Base-by-base conservation (phyloP, 2,329 filamentous ascomycete genomes). In the Xylaria sp. region DNA sequence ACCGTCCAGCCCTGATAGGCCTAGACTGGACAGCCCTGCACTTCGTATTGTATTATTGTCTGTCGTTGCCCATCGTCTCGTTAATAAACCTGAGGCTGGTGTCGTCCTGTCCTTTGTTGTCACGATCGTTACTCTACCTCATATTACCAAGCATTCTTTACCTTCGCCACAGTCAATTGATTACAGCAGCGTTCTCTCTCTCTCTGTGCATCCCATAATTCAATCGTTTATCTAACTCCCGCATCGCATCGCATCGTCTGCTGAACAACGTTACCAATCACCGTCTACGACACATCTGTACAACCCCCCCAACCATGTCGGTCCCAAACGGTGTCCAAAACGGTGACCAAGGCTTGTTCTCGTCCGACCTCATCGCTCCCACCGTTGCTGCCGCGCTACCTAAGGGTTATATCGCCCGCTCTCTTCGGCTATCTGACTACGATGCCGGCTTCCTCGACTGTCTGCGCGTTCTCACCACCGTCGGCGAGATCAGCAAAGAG, bases 381-480 rank as follows among this genome's bases (percentile, higher is more conserved):
- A 82, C 86, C 57, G 91, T 97, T 70, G 80, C 87, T 63, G 82
- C 88, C 42, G 84, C 83, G 17, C 88, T 98, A 0, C 94, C 95
- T 45, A 81, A 89, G 70, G 89, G 90, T 72, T 98, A 98, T 83
- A 87, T 83, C 28, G 86, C 96, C 73, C 92, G 95, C 25, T 88
- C 94, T 0, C 84, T 98, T 52, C 87, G 89, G 71, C 87, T 87
- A 70, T 84, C 84, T 71, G 95, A 99, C 79, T 97, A 89, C 79
- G 80, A 85, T 60, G 84, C 84, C 35, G 93, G 93, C 66, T 97
- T 97, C 78, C 88, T 99, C 70, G 92, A 97, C 74, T 94, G 95
- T 64, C 83, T 99, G 67, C 88, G 92, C 47, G 93, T 97, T 38
- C 83, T 99, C 72, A 98, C 95, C 2, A 95, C 92, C 7, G 94